Conservation (phyloP, 2,329 filamentous ascomycete species). For the Pyrenophora teres region DNA sequence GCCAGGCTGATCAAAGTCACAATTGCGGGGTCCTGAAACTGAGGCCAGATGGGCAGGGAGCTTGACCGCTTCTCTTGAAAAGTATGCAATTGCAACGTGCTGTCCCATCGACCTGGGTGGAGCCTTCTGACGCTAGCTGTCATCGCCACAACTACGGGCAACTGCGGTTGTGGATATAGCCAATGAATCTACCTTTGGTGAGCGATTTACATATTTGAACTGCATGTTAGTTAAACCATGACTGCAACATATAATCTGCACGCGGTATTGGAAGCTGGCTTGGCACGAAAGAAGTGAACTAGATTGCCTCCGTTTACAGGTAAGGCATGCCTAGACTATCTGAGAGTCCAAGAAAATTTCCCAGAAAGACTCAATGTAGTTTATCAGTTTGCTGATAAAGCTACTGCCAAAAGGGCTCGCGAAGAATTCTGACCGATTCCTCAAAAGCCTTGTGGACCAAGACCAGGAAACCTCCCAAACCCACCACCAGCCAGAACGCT, state of each 20-base stretch:
- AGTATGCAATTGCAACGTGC: not conserved
- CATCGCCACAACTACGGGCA: not conserved
- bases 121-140: slow-evolving; percentile 5
- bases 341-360: not conserved
- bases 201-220: no score
- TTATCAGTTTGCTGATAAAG: slow-evolving; percentile 13
- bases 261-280: no score
- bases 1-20: not conserved
- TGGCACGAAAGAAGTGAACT: slow-evolving; percentile 23
- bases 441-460: slow-evolving; percentile 41
- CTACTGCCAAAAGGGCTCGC: slow-evolving; percentile 12
- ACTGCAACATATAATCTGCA: not conserved
- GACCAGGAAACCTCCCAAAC: slow-evolving; percentile 41
- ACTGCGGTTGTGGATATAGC: not conserved
- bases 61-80: slow-evolving; percentile 15
- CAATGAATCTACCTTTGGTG: no score
- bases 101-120: not conserved
- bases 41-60: not conserved
- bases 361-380: not conserved
- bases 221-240: not conserved
- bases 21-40: slow-evolving; percentile 16
- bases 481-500: slow-evolving; percentile 46
- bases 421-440: slow-evolving; percentile 1
- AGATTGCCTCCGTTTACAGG: slow-evolving; percentile 25
- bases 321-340: slow-evolving; percentile 15